Evolutionary conservation across 495 filamentous ascomycete species (phyloP).

Genomic region (Talaromyces liani): DNA sequence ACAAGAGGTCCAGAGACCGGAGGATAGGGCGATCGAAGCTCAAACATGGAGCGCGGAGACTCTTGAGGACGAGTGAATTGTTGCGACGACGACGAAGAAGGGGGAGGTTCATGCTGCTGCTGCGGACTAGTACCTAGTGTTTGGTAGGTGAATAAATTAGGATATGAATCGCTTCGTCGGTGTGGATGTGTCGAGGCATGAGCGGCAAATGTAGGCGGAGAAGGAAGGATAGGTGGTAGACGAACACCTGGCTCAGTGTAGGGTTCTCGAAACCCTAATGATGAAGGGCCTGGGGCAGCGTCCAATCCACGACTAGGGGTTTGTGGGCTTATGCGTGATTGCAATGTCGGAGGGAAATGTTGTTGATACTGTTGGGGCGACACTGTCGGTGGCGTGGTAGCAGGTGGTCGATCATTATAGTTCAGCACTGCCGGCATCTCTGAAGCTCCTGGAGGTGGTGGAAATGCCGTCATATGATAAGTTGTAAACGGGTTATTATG

Average conservation of each 20-base stretch:
- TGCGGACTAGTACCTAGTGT: conserved; percentile 1
- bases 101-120: conserved; percentile 13
- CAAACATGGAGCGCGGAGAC: conserved; percentile 7
- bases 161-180: conserved; percentile 34
- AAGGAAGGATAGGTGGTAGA: conserved; percentile 35
- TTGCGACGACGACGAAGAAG: not conserved
- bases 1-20: conserved; percentile 12
- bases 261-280: conserved; percentile 24
- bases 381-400: conserved; percentile 18
- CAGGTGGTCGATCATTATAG: conserved; percentile 6
- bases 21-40: conserved; percentile 4
- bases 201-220: conserved; percentile 14
- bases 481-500: not conserved
- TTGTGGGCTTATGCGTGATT: conserved; percentile 21
- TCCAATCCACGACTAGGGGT: conserved; percentile 20
- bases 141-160: conserved; percentile 9
- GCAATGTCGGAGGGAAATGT: conserved; percentile 18
- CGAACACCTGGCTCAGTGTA: conserved; percentile 33
- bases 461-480: not conserved
- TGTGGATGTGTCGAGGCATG: conserved; percentile 25
- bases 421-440: not conserved
- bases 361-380: conserved; percentile 33
- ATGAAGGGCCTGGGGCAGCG: conserved; percentile 17
- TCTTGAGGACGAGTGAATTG: conserved; percentile 1
- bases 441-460: not conserved